phyloP scores from a whole-genome alignment of 2,329 filamentous ascomycete genomes.

The Sporothrix phasma region DNA sequence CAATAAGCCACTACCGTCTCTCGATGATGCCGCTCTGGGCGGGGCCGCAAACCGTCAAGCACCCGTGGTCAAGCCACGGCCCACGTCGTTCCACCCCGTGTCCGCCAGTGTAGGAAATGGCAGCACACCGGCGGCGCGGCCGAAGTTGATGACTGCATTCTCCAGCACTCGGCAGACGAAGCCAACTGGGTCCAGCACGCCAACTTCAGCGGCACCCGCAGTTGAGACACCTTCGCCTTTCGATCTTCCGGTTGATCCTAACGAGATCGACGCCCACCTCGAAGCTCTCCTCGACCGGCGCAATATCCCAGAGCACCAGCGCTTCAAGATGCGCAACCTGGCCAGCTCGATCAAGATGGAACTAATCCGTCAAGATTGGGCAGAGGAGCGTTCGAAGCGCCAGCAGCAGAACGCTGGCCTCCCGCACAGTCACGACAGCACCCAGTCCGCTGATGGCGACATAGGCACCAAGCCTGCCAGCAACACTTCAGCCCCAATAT shows the following conservation, averaged over 20 bases:
- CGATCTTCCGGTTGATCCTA: slow-evolving; percentile 43
- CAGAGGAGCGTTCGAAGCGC: slow-evolving; percentile 47
- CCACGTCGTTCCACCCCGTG: slow-evolving; percentile 40
- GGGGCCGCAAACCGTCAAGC: slow-evolving; percentile 8
- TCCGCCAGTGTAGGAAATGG: slow-evolving; percentile 23
- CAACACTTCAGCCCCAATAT: slow-evolving; percentile 17
- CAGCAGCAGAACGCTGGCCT: not conserved
- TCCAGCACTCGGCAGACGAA: slow-evolving; percentile 31
- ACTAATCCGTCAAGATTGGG: slow-evolving; percentile 84
- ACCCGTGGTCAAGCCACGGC: slow-evolving; percentile 33
- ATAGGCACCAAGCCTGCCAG: not conserved
- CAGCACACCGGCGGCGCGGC: slow-evolving; percentile 33
- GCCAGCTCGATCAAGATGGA: slow-evolving; percentile 89
- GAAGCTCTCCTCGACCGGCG: slow-evolving; percentile 66
- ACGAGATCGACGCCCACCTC: slow-evolving; percentile 46
- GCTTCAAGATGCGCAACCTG: slow-evolving; percentile 87
- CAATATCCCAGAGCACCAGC: slow-evolving; percentile 88
- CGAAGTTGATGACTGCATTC: slow-evolving; percentile 32
- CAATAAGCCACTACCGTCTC: slow-evolving; percentile 14
- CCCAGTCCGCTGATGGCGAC: slow-evolving; percentile 29
- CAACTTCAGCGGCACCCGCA: slow-evolving; percentile 20
- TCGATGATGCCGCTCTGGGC: slow-evolving; percentile 14
- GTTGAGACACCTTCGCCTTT: slow-evolving; percentile 29
- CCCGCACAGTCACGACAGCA: slow-evolving; percentile 33
- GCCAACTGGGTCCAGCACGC: slow-evolving; percentile 22